Evolutionary conservation across 2,329 filamentous ascomycete genomes (phyloP), one percentile per base, ranked within the genome.

Genomic region (Pyrenophora seminiperda): DNA sequence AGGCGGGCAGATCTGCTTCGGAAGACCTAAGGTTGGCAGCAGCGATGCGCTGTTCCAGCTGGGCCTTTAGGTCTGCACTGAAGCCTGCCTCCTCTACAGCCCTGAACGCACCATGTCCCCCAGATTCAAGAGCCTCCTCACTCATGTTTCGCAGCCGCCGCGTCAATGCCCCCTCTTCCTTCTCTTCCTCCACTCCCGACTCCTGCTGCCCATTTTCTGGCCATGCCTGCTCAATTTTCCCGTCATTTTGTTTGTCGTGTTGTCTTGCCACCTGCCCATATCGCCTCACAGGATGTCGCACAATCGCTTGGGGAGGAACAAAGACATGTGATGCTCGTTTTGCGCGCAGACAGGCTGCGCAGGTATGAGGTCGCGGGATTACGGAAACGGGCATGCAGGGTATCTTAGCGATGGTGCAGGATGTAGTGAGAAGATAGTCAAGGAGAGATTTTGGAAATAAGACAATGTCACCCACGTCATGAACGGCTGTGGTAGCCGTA

Each of bases 41-140:
- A 2, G 81, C 79, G 47, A 87, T 81, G 50, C 81, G 79, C 58
- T 84, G 81, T 68, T 85, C 81, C 9, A 87, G 71, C 61, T 80
- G 72, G 46, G 71, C 73, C 68, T 82, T 84, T 56, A 87, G 68
- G 4, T 85, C 82, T 41, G 84, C 81, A 51, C 81, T 83, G 71
- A 87, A 87, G 39, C 82, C 83, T 20, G 81, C 82, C 55, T 85
- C 81, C 60, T 81, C 74, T n/a, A 87, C 76, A 40, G 81, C 81
- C 60, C 79, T 83, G 38, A 72, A 75, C 24, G 82, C 80, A 46
- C 79, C 77, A 50, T 78, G 77, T 20, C 81, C 80, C 24, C 82
- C 81, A 42, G 77, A 76, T 37, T 81, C 75, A 20, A 87, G 71
- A 13, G 77, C 76, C 54, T 85, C 79, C 55, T 86, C 83, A 34